Conservation (phyloP, 352 stramenopile genomes). For the Phytopythium chamaehyphon region DNA sequence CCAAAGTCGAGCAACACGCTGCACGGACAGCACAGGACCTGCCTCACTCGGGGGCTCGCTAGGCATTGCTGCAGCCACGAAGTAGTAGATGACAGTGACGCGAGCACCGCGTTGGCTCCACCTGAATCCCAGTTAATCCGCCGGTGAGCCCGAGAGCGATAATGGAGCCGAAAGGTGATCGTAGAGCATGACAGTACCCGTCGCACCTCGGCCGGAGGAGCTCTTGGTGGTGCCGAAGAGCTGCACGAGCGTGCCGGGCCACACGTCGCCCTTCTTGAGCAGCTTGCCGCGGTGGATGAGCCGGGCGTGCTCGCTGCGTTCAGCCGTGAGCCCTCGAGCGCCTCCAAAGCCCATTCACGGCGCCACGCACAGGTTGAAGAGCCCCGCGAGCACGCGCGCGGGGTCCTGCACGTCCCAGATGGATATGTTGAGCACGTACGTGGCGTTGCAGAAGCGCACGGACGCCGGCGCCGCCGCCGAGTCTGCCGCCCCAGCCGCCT, state of each 20-base stretch:
- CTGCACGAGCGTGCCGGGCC: slow-evolving; percentile 76
- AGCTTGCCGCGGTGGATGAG: slow-evolving; percentile 79
- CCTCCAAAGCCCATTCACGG: not conserved
- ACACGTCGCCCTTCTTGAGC: slow-evolving; percentile 79
- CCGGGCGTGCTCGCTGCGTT: slow-evolving; percentile 54
- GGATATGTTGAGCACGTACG: slow-evolving; percentile 74
- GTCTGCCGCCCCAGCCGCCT: slow-evolving; percentile 3
- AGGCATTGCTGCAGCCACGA: slow-evolving; percentile 20
- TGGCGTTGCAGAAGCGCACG: slow-evolving; percentile 78
- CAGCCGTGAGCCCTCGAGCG: not conserved
- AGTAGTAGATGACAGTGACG: slow-evolving; percentile 8
- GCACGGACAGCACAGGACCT: slow-evolving; percentile 67
- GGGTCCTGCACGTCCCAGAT: slow-evolving; percentile 79
- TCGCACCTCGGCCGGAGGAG: slow-evolving; percentile 1
- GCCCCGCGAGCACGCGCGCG: slow-evolving; percentile 44
- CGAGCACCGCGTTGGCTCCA: slow-evolving; percentile 6
- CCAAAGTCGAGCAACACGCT: slow-evolving; percentile 68
- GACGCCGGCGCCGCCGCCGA: slow-evolving; percentile 33
- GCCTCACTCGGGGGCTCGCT: slow-evolving; percentile 36
- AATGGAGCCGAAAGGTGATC: no score
- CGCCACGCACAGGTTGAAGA: slow-evolving; percentile 69
- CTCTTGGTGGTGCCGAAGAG: slow-evolving; percentile 70
- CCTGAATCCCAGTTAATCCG: not conserved
- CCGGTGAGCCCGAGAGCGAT: not conserved
- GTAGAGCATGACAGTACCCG: not conserved